These are phyloP conservation scores for Pseudoneurospora amorphoporcata DNA, from an alignment of 495 filamentous ascomycete genomes.

Conservation along the genomic window DNA sequence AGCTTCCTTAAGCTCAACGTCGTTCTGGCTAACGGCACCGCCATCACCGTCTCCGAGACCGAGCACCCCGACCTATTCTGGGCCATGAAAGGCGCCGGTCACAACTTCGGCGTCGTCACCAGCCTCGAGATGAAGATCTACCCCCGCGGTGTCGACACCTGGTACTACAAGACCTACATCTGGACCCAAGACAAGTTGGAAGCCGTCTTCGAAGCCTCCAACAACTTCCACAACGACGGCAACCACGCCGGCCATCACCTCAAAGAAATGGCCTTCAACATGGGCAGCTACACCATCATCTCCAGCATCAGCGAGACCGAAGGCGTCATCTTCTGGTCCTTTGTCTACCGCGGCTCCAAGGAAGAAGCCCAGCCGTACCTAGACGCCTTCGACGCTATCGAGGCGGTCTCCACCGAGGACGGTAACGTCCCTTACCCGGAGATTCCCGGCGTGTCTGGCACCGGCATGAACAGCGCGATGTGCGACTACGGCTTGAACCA, in stretches of 20 bases:
- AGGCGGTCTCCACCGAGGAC: slow-evolving; percentile 26
- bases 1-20: slow-evolving; percentile 43
- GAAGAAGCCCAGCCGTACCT: slow-evolving; percentile 38
- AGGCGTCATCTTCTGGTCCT: slow-evolving; percentile 41
- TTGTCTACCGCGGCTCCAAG: slow-evolving; percentile 27
- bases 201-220: slow-evolving; percentile 35
- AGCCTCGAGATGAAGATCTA: slow-evolving; percentile 39
- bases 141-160: slow-evolving; percentile 24
- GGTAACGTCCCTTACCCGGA: slow-evolving; percentile 32
- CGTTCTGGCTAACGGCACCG: slow-evolving; percentile 46
- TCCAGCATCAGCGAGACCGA: slow-evolving; percentile 24
- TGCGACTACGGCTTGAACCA: slow-evolving; percentile 41
- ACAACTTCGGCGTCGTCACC: slow-evolving; percentile 54
- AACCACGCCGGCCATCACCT: slow-evolving; percentile 28
- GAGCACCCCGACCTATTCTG: slow-evolving; percentile 42
- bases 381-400: slow-evolving; percentile 34
- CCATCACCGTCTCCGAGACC: slow-evolving; percentile 27
- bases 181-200: slow-evolving; percentile 41
- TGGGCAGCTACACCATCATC: slow-evolving; percentile 40
- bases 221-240: slow-evolving; percentile 31
- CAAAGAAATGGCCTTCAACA: slow-evolving; percentile 26
- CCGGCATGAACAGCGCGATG: slow-evolving; percentile 22
- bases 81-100: slow-evolving; percentile 48
- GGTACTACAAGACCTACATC: slow-evolving; percentile 34
- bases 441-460: slow-evolving; percentile 33